phyloP scores from a whole-genome alignment of 106 monocot species.

The Platanthera zijinensis region DNA sequence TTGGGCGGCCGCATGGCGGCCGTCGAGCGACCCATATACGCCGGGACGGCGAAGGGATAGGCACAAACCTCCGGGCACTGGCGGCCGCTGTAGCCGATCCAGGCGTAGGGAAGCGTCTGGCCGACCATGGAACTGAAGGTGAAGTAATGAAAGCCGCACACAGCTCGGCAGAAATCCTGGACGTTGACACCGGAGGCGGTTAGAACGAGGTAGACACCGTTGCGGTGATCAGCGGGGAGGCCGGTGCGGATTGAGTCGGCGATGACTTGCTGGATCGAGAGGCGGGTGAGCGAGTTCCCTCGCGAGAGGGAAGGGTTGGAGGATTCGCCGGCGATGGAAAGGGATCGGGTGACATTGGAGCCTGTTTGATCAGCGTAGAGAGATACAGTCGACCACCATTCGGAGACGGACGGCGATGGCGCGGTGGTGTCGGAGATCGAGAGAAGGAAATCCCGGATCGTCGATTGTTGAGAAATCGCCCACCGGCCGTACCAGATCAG shows the following conservation, averaged over 20 bases:
- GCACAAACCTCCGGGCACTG: slow-evolving; percentile 75
- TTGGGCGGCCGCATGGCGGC: slow-evolving; percentile 49
- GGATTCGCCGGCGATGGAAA: slow-evolving; percentile 37
- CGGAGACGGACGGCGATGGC: slow-evolving; percentile 38
- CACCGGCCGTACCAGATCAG: slow-evolving; percentile 75
- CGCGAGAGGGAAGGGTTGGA: slow-evolving; percentile 16
- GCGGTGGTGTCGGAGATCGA: slow-evolving; percentile 40
- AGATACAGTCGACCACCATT: slow-evolving; percentile 66
- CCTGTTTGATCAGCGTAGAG: slow-evolving; percentile 75
- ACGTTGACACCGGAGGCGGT: slow-evolving; percentile 39
- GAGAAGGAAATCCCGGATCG: slow-evolving; percentile 56
- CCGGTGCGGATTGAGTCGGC: slow-evolving; percentile 25
- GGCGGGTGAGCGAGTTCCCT: slow-evolving; percentile 42
- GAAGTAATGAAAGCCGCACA: slow-evolving; percentile 81
- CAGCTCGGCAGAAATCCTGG: slow-evolving; percentile 65
- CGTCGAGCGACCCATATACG: slow-evolving; percentile 40
- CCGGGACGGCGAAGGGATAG: slow-evolving; percentile 67
- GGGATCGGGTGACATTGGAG: slow-evolving; percentile 48
- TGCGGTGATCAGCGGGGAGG: slow-evolving; percentile 47
- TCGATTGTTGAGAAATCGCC: slow-evolving; percentile 22
- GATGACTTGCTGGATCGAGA: slow-evolving; percentile 56
- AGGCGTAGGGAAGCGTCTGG: slow-evolving; percentile 73
- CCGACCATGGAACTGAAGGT: slow-evolving; percentile 74
- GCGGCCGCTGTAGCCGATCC: slow-evolving; percentile 51
- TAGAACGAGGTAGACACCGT: slow-evolving; percentile 61